These are phyloP conservation scores for Apostasia ramifera DNA, from an alignment of 106 monocot genomes.

Conservation along the genomic window DNA sequence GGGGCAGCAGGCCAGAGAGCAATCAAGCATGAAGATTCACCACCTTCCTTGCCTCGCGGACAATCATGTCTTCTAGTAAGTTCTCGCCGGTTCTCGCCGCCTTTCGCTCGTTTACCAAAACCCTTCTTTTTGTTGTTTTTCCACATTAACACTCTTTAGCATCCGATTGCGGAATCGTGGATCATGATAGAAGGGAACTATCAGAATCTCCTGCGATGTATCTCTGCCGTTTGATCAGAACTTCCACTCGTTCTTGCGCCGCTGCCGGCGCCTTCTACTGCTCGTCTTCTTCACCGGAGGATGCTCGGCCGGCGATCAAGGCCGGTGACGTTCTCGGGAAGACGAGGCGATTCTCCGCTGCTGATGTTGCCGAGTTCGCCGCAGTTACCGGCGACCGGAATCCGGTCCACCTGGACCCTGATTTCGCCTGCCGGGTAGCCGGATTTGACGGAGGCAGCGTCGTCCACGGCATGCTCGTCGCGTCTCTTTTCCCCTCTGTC, in stretches of 20 bases:
- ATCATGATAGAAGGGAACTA: too few species aligned
- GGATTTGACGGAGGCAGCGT: conserved; percentile 55
- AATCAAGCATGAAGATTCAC: too few species aligned
- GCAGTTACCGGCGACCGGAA: conserved; percentile 66
- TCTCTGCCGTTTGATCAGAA: neutral
- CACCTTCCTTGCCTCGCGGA: too few species aligned
- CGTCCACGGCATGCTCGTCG: conserved; percentile 92
- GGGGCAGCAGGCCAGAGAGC: too few species aligned
- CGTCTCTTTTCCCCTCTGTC: conserved; percentile 71
- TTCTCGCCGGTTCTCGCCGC: too few species aligned
- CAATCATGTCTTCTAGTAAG: too few species aligned
- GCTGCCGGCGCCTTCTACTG: neutral
- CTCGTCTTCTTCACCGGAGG: neutral
- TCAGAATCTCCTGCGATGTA: neutral
- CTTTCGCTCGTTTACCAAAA: too few species aligned
- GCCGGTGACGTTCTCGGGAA: conserved; percentile 44
- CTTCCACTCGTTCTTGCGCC: neutral
- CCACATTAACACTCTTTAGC: too few species aligned
- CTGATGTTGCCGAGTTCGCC: conserved; percentile 52
- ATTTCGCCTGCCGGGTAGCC: conserved; percentile 27
- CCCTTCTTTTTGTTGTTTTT: too few species aligned
- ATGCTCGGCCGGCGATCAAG: conserved; percentile 13
- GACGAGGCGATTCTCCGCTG: conserved; percentile 38
- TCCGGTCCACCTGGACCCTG: conserved; percentile 61
- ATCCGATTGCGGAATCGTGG: too few species aligned